phyloP scores from a whole-genome alignment of 2,329 filamentous ascomycete species.

The Pseudogymnoascus sp. region DNA sequence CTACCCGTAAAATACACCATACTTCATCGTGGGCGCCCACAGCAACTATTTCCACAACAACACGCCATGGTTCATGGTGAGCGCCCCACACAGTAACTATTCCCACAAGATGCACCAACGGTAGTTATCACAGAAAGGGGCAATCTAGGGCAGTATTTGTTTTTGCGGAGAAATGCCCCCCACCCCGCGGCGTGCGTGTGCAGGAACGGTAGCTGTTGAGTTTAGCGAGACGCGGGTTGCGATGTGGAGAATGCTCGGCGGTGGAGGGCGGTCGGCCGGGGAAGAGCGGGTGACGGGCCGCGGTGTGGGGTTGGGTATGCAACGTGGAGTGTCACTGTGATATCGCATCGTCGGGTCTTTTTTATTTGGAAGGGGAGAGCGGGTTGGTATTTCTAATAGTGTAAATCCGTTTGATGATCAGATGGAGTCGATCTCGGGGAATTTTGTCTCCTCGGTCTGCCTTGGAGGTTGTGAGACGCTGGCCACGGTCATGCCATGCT shows the following conservation, averaged over 20 bases:
- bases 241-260: constrained; percentile 1
- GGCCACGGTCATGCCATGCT: neutral
- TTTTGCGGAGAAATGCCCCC: neutral
- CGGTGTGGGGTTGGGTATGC: neutral
- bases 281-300: constrained; percentile 6
- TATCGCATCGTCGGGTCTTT: neutral
- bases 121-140: neutral
- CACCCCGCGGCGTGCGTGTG: neutral
- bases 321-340: neutral
- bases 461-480: neutral
- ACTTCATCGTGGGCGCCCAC: no score
- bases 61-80: neutral
- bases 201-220: neutral
- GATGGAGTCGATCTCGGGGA: neutral
- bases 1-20: neutral
- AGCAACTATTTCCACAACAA: no score
- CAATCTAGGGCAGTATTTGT: neutral
- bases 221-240: neutral
- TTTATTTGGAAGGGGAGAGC: neutral
- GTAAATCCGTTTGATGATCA: neutral
- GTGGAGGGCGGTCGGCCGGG: constrained; percentile 3
- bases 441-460: neutral
- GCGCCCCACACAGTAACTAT: neutral
- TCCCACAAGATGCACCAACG: neutral
- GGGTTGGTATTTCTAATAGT: neutral